Evolutionary conservation across 2,329 filamentous ascomycete species (phyloP).

Genomic region (Epichloe aotearoae): DNA sequence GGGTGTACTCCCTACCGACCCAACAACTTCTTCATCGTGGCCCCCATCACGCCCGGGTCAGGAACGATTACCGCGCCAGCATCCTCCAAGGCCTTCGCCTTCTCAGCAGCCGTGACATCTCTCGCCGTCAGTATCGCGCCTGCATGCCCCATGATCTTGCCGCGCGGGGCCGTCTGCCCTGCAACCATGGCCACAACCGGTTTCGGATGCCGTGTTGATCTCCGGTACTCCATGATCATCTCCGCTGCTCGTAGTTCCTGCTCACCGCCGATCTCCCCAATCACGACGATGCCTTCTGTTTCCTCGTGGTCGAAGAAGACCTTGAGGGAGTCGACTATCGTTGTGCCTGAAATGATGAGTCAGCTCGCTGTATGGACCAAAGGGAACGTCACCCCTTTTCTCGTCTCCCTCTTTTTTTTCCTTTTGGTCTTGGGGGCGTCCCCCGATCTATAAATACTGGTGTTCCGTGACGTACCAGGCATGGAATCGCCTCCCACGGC

Average conservation of each 20-base stretch:
- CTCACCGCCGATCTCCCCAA: conserved; percentile 59
- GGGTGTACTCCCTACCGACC: background rate
- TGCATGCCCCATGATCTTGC: conserved; percentile 59
- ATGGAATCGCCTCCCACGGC: conserved; percentile 67
- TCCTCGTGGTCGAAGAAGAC: conserved; percentile 55
- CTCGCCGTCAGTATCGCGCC: conserved; percentile 40
- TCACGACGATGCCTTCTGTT: conserved; percentile 57
- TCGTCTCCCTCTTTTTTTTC: too few species aligned
- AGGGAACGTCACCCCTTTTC: too few species aligned
- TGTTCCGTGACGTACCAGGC: conserved; percentile 32
- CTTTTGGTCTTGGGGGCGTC: too few species aligned
- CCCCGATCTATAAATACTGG: too few species aligned
- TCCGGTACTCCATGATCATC: conserved; percentile 53
- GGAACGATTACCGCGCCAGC: conserved; percentile 25
- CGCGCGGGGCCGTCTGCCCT: conserved; percentile 46
- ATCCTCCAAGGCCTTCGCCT: conserved; percentile 20
- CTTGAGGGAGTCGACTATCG: conserved; percentile 55
- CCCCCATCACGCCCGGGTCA: conserved; percentile 25
- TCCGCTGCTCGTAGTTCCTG: conserved; percentile 60
- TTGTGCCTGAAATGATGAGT: conserved; percentile 30
- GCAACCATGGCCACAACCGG: conserved; percentile 51
- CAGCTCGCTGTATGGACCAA: background rate
- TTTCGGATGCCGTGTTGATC: conserved; percentile 45
- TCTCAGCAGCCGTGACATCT: conserved; percentile 19
- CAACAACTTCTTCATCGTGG: conserved; percentile 21